Conservation (phyloP, 163 green algal genomes). For the Coccomyxa subellipsoidea region DNA sequence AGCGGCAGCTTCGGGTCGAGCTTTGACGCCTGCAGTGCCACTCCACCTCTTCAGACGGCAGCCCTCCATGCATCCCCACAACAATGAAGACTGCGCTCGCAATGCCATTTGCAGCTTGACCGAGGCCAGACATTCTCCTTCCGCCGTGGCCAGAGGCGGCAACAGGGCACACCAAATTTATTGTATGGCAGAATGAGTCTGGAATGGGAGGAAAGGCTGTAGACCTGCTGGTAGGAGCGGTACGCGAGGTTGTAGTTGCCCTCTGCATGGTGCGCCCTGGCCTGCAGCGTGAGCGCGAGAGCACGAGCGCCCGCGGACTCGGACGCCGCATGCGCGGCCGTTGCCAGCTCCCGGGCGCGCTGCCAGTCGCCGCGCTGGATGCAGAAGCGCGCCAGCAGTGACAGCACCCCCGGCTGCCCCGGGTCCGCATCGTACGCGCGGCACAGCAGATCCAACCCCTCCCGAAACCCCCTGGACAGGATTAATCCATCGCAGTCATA, state of each 20-base stretch:
- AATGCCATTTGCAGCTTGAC: too few relatives aligned
- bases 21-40: constrained; percentile 23
- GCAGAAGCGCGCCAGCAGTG: constrained; percentile 75
- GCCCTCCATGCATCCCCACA: too few relatives aligned
- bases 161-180: too few relatives aligned
- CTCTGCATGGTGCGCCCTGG: constrained; percentile 19
- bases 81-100: too few relatives aligned
- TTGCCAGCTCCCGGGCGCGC: constrained; percentile 12
- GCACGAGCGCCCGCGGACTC: constrained; percentile 4
- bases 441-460: constrained; percentile 68
- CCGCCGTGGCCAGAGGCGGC: too few relatives aligned
- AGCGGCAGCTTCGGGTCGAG: constrained; percentile 51
- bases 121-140: too few relatives aligned
- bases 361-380: constrained; percentile 56
- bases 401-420: constrained; percentile 61
- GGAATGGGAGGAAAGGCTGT: too few relatives aligned
- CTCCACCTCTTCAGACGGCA: background rate
- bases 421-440: constrained; percentile 71
- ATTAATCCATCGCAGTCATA: too few relatives aligned
- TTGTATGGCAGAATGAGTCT: too few relatives aligned
- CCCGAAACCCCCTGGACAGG: constrained; percentile 37
- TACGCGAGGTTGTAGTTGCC: constrained; percentile 13
- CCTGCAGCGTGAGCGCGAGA: background rate
- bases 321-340: constrained; percentile 7
- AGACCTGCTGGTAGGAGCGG: constrained; percentile 21